Evolutionary conservation across 148 eudicot species (phyloP).

Genomic region (Chenopodium suecicum): DNA sequence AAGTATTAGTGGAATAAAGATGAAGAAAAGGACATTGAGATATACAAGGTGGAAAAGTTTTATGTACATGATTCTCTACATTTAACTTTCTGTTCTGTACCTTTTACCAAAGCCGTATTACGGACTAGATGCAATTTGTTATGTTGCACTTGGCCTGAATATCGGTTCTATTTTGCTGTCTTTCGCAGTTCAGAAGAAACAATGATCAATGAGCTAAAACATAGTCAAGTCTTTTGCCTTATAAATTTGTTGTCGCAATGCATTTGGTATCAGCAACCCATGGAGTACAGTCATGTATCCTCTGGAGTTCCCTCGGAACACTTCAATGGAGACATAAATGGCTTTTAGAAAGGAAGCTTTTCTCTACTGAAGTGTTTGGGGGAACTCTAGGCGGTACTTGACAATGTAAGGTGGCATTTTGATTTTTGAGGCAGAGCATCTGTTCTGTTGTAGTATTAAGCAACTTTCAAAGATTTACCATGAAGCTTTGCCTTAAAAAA

Average conservation of each 20-base stretch:
- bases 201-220: too few relatives aligned
- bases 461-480: too few relatives aligned
- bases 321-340: background rate
- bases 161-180: background rate
- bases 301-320: conserved; percentile 10
- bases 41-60: background rate
- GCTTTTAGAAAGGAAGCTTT: background rate
- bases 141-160: background rate
- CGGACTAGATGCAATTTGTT: background rate
- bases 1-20: background rate
- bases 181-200: background rate
- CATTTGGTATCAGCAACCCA: background rate
- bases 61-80: background rate
- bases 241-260: background rate
- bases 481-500: background rate
- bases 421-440: too few relatives aligned
- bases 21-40: background rate
- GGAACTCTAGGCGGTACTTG: conserved; percentile 7
- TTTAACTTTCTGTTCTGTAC: background rate
- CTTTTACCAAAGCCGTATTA: conserved; percentile 1
- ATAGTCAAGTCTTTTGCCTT: background rate
- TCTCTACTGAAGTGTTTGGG: conserved; percentile 11
- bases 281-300: background rate
- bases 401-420: too few relatives aligned
- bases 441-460: too few relatives aligned